A percentile compares a stretch with the other conserved stretches of the same genome.
phyloP scores from a whole-genome alignment of 352 stramenopile genomes.

The Globisporangium irregulare region DNA sequence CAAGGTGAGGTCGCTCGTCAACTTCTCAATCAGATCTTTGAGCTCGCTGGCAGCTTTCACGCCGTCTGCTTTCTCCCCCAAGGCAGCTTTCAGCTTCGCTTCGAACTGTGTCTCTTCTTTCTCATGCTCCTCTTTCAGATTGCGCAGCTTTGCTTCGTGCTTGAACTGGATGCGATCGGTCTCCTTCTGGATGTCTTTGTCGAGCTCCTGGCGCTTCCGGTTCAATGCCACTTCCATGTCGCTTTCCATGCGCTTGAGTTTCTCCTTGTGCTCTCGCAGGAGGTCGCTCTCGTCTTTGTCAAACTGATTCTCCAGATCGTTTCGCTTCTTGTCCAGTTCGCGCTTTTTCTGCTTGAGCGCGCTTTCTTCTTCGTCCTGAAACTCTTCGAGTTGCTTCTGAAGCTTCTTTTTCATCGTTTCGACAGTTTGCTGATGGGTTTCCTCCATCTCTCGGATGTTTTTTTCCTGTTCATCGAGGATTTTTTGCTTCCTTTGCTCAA shows the following conservation, averaged over 20 bases:
- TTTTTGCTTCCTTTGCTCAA: conserved; percentile 53
- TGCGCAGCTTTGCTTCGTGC: conserved; percentile 39
- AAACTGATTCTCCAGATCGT: conserved; percentile 67
- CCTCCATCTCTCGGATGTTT: conserved; percentile 32
- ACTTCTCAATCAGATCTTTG: conserved; percentile 28
- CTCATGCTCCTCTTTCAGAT: conserved; percentile 41
- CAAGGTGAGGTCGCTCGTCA: conserved; percentile 17
- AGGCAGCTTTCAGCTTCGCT: conserved; percentile 27
- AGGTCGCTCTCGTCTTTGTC: conserved; percentile 59
- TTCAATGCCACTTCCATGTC: conserved; percentile 41
- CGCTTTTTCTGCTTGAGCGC: conserved; percentile 59
- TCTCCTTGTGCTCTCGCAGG: conserved; percentile 54
- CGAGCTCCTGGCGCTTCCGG: conserved; percentile 58
- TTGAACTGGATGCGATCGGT: conserved; percentile 35
- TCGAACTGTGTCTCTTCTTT: conserved; percentile 31
- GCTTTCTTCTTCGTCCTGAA: conserved; percentile 49
- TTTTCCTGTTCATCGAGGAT: conserved; percentile 40
- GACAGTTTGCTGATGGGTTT: conserved; percentile 35
- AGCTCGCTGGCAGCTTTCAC: conserved; percentile 19
- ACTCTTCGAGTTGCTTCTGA: conserved; percentile 45
- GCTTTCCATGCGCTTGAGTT: conserved; percentile 55
- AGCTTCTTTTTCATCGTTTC: conserved; percentile 40
- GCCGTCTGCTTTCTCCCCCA: conserved; percentile 28
- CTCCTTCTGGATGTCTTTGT: conserved; percentile 46
- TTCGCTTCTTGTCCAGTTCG: conserved; percentile 65